Conservation (phyloP, 2,329 filamentous ascomycete genomes). For the Mycosphaerelloides madeirae region DNA sequence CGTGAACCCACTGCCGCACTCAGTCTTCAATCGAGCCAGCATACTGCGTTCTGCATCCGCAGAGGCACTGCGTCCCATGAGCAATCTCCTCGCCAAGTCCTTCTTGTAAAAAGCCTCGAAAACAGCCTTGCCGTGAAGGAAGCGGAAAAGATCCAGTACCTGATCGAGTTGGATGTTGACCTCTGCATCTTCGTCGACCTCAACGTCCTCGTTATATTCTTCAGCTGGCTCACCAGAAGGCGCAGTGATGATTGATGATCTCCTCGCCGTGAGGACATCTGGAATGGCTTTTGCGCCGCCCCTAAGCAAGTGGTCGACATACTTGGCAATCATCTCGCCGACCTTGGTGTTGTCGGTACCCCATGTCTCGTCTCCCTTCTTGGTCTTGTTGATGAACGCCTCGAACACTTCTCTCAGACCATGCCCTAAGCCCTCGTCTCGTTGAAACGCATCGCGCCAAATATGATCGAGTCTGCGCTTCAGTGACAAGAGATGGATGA, state of each 20-base stretch:
- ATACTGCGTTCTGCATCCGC: constrained; percentile 95
- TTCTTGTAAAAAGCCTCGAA: constrained; percentile 99
- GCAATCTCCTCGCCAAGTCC: constrained; percentile 79
- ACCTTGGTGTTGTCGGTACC: constrained; percentile 85
- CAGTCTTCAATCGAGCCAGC: constrained; percentile 83
- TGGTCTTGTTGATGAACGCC: constrained; percentile 83
- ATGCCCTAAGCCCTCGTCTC: constrained; percentile 71
- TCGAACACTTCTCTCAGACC: constrained; percentile 80
- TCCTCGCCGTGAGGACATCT: constrained; percentile 52
- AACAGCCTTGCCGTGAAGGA: constrained; percentile 93
- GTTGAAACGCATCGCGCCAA: constrained; percentile 70
- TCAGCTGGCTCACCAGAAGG: constrained; percentile 53
- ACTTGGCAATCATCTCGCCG: constrained; percentile 97
- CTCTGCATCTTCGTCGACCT: constrained; percentile 84
- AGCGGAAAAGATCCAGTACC: constrained; percentile 89
- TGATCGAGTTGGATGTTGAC: constrained; percentile 89
- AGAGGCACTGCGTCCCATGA: constrained; percentile 90
- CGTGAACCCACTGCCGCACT: constrained; percentile 91
- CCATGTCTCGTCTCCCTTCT: constrained; percentile 66
- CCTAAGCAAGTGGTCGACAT: constrained; percentile 83
- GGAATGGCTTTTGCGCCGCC: constrained; percentile 82
- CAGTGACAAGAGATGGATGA: constrained; percentile 73
- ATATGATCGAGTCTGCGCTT: constrained; percentile 74
- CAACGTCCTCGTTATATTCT: constrained; percentile 55
- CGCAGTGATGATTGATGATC: constrained; percentile 39